Evolutionary conservation across 805 yeast genomes (phyloP).

Genomic region (Pichia californica): DNA sequence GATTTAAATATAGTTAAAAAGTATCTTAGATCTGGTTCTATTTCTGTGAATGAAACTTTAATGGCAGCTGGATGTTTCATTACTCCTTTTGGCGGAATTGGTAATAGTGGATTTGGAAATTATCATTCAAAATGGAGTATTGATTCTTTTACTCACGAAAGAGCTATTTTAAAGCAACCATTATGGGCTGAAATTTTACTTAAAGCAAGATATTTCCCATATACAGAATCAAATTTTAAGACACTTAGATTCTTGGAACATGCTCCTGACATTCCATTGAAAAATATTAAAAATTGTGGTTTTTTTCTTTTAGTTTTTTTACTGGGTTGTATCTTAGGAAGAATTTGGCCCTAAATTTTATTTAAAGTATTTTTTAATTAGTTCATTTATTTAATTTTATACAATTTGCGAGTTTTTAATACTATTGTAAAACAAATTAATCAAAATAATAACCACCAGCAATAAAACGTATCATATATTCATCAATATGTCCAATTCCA

Average conservation of each 20-base stretch:
- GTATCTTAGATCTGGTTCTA: conserved; percentile 59
- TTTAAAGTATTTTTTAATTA: not conserved
- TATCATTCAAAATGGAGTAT: conserved; percentile 74
- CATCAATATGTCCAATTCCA: conserved; percentile 81
- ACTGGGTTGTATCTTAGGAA: conserved; percentile 12
- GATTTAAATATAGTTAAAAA: conserved; percentile 1
- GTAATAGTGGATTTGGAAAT: conserved; percentile 73
- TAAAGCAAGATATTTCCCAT: conserved; percentile 61
- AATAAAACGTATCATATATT: conserved; percentile 88
- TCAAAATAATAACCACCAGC: conserved; percentile 72
- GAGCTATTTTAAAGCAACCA: conserved; percentile 64
- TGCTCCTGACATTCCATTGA: conserved; percentile 14
- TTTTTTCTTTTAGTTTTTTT: conserved; percentile 1
- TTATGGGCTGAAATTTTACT: conserved; percentile 55
- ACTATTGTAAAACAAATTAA: not conserved
- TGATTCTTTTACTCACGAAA: conserved; percentile 68
- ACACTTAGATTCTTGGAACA: conserved; percentile 6
- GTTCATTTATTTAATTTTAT: not conserved
- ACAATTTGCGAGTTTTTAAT: not conserved
- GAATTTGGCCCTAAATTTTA: not conserved
- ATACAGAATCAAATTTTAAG: conserved; percentile 27
- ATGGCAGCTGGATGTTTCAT: conserved; percentile 57
- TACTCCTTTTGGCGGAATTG: conserved; percentile 90
- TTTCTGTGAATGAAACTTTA: conserved; percentile 61
- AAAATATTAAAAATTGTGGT: not conserved